Evolutionary conservation across 179 eudicot genomes (phyloP).

Genomic region (Silene noctiflora): DNA sequence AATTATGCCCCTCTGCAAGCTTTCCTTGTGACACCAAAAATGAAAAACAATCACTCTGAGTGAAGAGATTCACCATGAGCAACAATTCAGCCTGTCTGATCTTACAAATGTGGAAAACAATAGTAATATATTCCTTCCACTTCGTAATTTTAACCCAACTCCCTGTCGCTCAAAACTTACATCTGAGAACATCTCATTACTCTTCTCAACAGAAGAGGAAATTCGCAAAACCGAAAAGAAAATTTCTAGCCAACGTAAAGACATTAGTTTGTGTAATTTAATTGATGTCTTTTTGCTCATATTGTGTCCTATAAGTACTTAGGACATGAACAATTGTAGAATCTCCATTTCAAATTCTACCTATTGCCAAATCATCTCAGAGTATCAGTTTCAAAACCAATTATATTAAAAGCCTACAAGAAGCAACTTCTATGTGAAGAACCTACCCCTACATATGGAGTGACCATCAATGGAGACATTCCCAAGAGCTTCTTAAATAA

Average conservation of each 20-base stretch:
- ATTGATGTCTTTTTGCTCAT: neutral
- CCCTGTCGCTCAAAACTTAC: neutral
- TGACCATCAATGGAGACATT: neutral
- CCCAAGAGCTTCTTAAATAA: neutral
- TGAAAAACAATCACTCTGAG: neutral
- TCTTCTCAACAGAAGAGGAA: neutral
- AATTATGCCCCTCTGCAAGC: too few relatives aligned
- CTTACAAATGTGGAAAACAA: neutral
- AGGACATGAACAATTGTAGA: neutral
- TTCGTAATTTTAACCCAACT: neutral
- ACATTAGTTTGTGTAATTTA: neutral
- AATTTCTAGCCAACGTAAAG: neutral
- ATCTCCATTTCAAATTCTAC: neutral
- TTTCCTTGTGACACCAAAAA: neutral
- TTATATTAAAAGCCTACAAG: neutral
- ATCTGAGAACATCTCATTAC: neutral
- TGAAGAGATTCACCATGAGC: neutral
- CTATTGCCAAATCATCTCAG: neutral
- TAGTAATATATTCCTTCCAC: too few relatives aligned
- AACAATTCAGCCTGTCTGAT: neutral
- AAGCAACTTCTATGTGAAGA: neutral
- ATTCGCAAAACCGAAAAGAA: neutral
- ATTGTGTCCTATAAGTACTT: neutral
- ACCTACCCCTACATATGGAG: neutral
- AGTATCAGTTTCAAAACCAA: neutral